Evolutionary conservation across 768 basidiomycete species (phyloP).

Genomic region (Podaxis sp.): DNA sequence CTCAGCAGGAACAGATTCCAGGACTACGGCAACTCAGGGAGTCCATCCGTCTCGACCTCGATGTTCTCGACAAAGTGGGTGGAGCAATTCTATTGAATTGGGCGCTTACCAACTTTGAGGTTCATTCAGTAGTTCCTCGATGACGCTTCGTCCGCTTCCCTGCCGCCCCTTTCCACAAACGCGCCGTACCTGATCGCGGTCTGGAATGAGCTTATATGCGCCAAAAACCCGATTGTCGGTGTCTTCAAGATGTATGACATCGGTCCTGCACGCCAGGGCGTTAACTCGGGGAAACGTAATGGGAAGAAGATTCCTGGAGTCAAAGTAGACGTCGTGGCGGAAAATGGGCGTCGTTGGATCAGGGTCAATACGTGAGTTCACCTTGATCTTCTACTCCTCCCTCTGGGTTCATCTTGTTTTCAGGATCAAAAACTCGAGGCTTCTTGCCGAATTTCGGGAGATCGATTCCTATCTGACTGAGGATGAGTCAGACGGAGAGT

Average conservation of each 20-base stretch:
- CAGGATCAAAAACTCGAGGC: constrained; percentile 75
- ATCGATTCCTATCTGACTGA: constrained; percentile 79
- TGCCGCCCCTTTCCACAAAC: constrained; percentile 67
- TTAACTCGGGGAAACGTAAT: constrained; percentile 3
- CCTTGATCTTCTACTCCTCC: constrained; percentile 3
- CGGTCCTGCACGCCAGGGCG: constrained; percentile 8
- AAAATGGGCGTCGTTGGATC: constrained; percentile 76
- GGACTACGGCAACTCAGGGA: constrained; percentile 48
- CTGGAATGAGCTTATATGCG: constrained; percentile 74
- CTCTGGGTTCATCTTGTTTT: neutral
- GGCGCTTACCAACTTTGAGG: constrained; percentile 14
- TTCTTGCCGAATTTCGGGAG: constrained; percentile 81
- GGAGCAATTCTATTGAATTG: constrained; percentile 3
- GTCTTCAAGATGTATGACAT: constrained; percentile 56
- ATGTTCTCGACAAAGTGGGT: constrained; percentile 44
- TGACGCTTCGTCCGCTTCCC: constrained; percentile 40
- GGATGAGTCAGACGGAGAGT: constrained; percentile 46
- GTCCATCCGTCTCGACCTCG: constrained; percentile 43
- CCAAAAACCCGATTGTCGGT: constrained; percentile 54
- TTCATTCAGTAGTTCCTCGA: constrained; percentile 62
- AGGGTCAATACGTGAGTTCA: constrained; percentile 81
- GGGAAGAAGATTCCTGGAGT: constrained; percentile 36
- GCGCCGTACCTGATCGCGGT: constrained; percentile 80
- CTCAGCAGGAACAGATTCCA: constrained; percentile 42
- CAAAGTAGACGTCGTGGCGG: constrained; percentile 82